phyloP scores from a whole-genome alignment of 495 filamentous ascomycete species.

The Aspergillus avenaceus region DNA sequence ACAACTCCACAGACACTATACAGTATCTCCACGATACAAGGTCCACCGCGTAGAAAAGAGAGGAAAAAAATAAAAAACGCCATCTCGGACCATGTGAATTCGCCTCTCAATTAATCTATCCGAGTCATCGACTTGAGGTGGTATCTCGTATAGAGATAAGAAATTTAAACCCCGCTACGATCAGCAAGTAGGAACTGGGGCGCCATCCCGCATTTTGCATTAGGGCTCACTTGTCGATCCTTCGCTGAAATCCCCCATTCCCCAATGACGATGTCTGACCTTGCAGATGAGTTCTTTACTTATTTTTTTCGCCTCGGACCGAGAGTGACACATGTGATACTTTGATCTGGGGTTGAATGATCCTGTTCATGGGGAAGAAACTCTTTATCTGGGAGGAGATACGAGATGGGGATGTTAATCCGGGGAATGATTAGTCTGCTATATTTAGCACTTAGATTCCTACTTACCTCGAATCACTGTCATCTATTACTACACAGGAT shows the following conservation, averaged over 20 bases:
- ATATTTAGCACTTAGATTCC: neutral
- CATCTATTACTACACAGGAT: neutral
- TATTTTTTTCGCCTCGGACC: slow-evolving; percentile 1
- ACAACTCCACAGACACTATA: neutral
- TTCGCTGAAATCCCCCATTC: neutral
- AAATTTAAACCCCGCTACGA: no score
- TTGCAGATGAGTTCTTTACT: no score
- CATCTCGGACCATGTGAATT: neutral
- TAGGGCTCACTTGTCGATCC: slow-evolving; percentile 5
- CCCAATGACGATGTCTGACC: neutral
- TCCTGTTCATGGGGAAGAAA: neutral
- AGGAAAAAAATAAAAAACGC: no score
- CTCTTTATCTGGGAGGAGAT: neutral
- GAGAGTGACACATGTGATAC: slow-evolving; percentile 4
- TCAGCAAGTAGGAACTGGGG: no score
- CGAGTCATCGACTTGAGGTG: neutral
- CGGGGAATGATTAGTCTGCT: no score
- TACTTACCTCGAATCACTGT: neutral
- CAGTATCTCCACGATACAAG: neutral
- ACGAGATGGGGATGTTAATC: no score
- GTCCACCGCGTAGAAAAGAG: no score
- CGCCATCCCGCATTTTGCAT: neutral
- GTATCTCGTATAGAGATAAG: neutral
- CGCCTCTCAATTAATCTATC: neutral
- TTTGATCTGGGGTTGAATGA: neutral